Evolutionary conservation across 129 eudicot species (phyloP).

Genomic region (Deinandra increscens): DNA sequence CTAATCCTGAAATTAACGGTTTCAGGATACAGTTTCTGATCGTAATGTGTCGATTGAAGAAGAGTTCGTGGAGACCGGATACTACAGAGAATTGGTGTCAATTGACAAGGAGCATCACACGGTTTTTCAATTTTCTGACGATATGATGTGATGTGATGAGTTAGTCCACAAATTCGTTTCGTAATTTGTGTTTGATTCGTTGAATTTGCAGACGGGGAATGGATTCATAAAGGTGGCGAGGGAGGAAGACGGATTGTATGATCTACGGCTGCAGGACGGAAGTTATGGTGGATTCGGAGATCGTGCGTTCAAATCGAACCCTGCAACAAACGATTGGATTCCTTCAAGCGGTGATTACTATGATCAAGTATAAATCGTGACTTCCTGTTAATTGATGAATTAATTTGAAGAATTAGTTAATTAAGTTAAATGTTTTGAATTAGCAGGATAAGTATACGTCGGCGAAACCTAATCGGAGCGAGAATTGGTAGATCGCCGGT

Average conservation of each 20-base stretch:
- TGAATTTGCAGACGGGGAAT: slow-evolving; percentile 51
- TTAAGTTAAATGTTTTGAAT: not conserved
- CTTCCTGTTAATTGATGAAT: not conserved
- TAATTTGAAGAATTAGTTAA: too few species aligned
- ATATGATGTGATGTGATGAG: not conserved
- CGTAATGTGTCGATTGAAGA: slow-evolving; percentile 28
- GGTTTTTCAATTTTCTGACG: slow-evolving; percentile 20
- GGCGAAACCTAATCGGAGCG: slow-evolving; percentile 54
- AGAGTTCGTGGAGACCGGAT: slow-evolving; percentile 61
- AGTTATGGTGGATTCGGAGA: slow-evolving; percentile 16
- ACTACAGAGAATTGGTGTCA: slow-evolving; percentile 49
- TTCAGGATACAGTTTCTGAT: slow-evolving; percentile 31
- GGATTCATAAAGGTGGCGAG: slow-evolving; percentile 55
- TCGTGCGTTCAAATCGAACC: slow-evolving; percentile 39
- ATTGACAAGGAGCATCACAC: slow-evolving; percentile 64
- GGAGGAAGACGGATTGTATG: slow-evolving; percentile 11
- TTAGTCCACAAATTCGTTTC: not conserved
- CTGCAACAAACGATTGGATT: slow-evolving; percentile 71
- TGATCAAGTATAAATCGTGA: slow-evolving; percentile 21
- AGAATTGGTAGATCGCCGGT: slow-evolving; percentile 25
- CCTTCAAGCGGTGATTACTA: slow-evolving; percentile 38
- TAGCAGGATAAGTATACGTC: slow-evolving; percentile 37
- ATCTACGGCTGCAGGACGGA: slow-evolving; percentile 17
- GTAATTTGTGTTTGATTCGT: not conserved
- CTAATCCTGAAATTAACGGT: not conserved